Evolutionary conservation across 2,329 filamentous ascomycete genomes (phyloP), one percentile per base, ranked within the genome.

Genomic region (Aspergillus pseudoviridinutans): DNA sequence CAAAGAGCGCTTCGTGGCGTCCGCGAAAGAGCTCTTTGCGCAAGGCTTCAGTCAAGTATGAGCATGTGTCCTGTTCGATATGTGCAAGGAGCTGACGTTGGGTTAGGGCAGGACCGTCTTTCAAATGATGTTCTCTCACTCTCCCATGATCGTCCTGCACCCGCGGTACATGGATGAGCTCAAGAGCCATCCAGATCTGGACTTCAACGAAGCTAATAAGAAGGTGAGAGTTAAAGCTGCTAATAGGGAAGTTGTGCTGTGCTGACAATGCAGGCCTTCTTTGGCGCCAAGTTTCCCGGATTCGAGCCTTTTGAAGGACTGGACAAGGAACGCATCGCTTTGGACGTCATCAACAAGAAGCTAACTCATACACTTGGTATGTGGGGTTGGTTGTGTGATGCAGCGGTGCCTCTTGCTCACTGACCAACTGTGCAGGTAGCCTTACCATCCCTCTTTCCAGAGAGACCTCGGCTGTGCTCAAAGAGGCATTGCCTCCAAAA

Each of bases 301-400:
- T 71, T 73, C 41, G 70, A 72, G 41, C 60, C 64, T 8, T 71
- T 73, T 49, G 64, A 65, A 24, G 46, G 61, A 5, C 50, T 56
- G 1, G 57, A 58, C 14, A 52, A 62, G 14, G 38, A 58, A 3
- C 42, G 56, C 1, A 56, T 69, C 7, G n/a, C 56, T 0, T 17
- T 64, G 3, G 68, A 70, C 38, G 50, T 69, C 10, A 65, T 71
- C 49, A 69, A 66, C 25, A 67, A 65, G 38, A 70, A 68, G 41
- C 56, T 73, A 22, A 73, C 69, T 20, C 68, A 70, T 50, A 53
- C 64, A 3, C 70, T 73, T 35, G 64, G 68, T 71, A 66, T 41
- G 65, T 47, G 41, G 2, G 7, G 42, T 10, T 6, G 12, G 32
- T 46, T 8, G 27, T 27, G 20, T 27, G 1, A 24, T 38, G 10